Conservation (phyloP, 73 alveolate species). For the Tetrahymena borealis region DNA sequence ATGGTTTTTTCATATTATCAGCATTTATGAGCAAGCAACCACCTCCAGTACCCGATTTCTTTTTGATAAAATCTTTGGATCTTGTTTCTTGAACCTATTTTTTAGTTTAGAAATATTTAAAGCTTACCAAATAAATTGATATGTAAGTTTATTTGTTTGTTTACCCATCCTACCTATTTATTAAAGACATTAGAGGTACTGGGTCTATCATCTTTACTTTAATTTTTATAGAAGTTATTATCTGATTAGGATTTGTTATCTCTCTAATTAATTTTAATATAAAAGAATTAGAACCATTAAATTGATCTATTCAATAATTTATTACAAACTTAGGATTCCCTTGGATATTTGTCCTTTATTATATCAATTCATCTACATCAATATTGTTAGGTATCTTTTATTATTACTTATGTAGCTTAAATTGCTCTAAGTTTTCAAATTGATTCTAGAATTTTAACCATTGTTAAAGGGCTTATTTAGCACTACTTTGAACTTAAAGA, state of each 20-base stretch:
- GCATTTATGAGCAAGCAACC: not conserved
- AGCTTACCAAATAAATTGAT: not conserved
- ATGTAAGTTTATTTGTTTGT: too few species aligned
- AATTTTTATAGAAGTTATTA: not conserved
- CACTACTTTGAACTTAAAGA: not conserved
- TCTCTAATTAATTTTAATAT: not conserved
- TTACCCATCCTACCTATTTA: not conserved
- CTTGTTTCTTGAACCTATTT: not conserved
- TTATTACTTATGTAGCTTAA: not conserved
- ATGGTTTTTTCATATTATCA: not conserved
- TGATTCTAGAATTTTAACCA: not conserved
- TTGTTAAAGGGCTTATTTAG: not conserved
- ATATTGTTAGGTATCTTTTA: not conserved
- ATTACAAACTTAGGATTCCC: not conserved
- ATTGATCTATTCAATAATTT: not conserved
- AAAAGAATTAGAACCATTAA: not conserved
- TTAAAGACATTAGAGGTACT: not conserved
- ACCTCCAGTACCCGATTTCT: not conserved
- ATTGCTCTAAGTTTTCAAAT: not conserved
- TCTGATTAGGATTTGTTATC: not conserved
- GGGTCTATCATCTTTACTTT: not conserved
- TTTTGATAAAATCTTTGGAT: not conserved
- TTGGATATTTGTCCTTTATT: not conserved
- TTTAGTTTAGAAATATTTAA: not conserved
- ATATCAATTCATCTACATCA: not conserved